Evolutionary conservation across 2,329 filamentous ascomycete species (phyloP), one percentile per base, ranked within the genome.

Genomic region (Phoma sp.): DNA sequence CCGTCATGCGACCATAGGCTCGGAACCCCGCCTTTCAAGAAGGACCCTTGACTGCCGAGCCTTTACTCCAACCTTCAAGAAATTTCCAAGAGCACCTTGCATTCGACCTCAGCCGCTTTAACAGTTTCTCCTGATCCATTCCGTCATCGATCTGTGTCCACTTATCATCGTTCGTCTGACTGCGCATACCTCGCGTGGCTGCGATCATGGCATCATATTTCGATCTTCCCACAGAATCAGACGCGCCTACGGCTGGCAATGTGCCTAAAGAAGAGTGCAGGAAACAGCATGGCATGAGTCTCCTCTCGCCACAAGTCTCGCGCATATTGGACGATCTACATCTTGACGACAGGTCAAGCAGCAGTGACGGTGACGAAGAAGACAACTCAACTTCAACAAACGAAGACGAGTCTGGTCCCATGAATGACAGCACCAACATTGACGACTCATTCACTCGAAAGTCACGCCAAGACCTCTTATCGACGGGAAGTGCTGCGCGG

Each of bases 191-290:
- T 31, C 37, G 46, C 31, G 46, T 55, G 32, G 36, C 32, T 56
- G 41, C 19, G 55, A 48, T 60, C 59, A 68, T 73, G 70, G 63
- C 70, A 67, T 74, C 71, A 70, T 74, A 74, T 55, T 74, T 73
- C 38, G 71, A 74, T 24, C 57, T 64, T 33, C 65, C 63, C 41
- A 56, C 60, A 19, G 62, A 67, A 55, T 51, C 63, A 47, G 59
- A 55, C 40, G 45, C 56, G 43, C 47, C 56, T 17, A 54, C 63
- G 49, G 43, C 56, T 33, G 54, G 32, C 45, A 48, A 46, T 9
- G 15, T 64, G 19, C 57, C 62, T 24, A 51, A 64, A 27, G 55
- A 62, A 32, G 43, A 65, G 47, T 49, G 49, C 15, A 63, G 57
- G 29, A 51, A 62, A n/a, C 49, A 69, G 9, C 62, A 58, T 22